Evolutionary conservation across 2,329 filamentous ascomycete species (phyloP), one percentile per base, ranked within the genome.

Genomic region (Diaporthe vexans): DNA sequence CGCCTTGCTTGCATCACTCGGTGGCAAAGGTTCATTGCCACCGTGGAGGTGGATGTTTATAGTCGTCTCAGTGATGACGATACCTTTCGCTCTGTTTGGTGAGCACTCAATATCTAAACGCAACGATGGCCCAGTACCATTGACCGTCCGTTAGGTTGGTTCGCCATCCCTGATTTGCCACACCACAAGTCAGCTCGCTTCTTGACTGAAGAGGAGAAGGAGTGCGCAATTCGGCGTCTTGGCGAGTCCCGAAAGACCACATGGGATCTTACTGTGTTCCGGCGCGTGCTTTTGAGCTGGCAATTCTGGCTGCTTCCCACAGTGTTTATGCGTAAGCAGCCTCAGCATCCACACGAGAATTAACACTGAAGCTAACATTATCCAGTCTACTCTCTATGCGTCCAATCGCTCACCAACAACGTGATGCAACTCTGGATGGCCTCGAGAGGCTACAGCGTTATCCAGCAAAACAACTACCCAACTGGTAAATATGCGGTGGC

Each of bases 381-480:
- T 1, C 7, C n/a, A 78, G 77, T 86, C 1, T 86, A 86, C 76
- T 86, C 85, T 0, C 82, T 86, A 3, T 84, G 82, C 26, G 82
- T 86, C 0, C 85, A 86, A 76, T 82, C 82, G 65, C 79, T 86
- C 0, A 76, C 78, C 19, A 86, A 86, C 79, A 86, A 86, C 52
- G 84, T 86, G 7, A 85, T 86, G 79, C 82, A 81, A 33, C 78
- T 86, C 24, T 86, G 85, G 85, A 84, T 86, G 82, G 82, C 82
- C 3, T 85, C 84, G 0, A 81, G 83, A 4, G 85, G 85, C 4
- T 86, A 86, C 74, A 83, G 79, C 4, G 79, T 83, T 3, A 79
- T 85, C 11, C 83, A 86, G 75, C 83, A 86, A 73, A 86, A 86
- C 77, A 86, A 84, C 75, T 86, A 86, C 65, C 85, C 85, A 0